These are phyloP conservation scores for Tylopilus vinaceipallidus DNA, from an alignment of 768 basidiomycete species.

Conservation along the genomic window DNA sequence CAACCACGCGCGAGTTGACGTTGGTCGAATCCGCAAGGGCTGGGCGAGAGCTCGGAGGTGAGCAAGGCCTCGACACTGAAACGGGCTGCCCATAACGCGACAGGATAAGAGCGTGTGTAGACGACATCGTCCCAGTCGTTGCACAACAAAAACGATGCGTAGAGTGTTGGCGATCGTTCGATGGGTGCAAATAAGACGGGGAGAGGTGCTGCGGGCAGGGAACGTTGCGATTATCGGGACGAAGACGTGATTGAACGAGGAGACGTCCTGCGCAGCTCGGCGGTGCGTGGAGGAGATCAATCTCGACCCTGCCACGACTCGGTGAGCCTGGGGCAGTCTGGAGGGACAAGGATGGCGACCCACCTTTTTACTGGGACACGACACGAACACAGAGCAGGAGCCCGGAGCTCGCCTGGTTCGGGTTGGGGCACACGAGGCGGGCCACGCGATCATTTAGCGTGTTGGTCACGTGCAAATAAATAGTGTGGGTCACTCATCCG, in stretches of 20 bases:
- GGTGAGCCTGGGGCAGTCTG: not conserved
- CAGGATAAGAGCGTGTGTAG: constrained; percentile 7
- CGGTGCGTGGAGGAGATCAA: constrained; percentile 10
- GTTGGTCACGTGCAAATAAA: constrained; percentile 22
- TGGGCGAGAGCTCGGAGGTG: constrained; percentile 9
- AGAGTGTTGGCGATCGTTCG: constrained; percentile 5
- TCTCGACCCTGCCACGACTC: constrained; percentile 1
- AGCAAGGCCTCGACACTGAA: not conserved
- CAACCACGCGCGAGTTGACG: constrained; percentile 6
- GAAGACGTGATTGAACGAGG: constrained; percentile 22
- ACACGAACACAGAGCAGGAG: constrained; percentile 19
- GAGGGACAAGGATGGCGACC: constrained; percentile 5
- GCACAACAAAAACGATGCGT: constrained; percentile 10
- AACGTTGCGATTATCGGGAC: constrained; percentile 25
- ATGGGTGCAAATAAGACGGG: constrained; percentile 10
- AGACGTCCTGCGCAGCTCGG: constrained; percentile 32
- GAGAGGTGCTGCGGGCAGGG: constrained; percentile 2
- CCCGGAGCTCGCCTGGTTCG: constrained; percentile 25
- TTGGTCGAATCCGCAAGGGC: constrained; percentile 30
- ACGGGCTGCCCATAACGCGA: not conserved
- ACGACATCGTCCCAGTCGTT: constrained; percentile 19
- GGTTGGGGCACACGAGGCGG: constrained; percentile 29
- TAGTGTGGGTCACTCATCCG: no score
- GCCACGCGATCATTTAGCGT: constrained; percentile 18
- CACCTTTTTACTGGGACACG: constrained; percentile 26